Evolutionary conservation across 805 yeast species (phyloP), one percentile per base, ranked within the genome.

Genomic region (Lipomyces sp.): DNA sequence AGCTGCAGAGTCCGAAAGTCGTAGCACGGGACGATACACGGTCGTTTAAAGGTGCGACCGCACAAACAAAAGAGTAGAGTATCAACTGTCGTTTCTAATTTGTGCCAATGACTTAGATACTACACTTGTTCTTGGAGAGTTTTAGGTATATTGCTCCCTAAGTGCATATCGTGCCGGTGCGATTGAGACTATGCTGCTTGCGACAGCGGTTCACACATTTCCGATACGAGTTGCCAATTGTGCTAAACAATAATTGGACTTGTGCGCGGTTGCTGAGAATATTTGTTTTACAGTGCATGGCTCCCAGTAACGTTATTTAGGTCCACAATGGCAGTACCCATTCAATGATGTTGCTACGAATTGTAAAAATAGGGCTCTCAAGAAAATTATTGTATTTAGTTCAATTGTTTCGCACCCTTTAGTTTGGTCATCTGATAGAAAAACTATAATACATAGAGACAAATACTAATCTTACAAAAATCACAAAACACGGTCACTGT

Each of bases 11-110:
- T 55, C 60, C 5, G 74, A 72, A 13, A 61, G 56, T 10, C 59
- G 66, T 13, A 57, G 66, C 24, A 58, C 69, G 1, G 74, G 74
- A 8, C 64, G 75, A n/a, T 73, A 73, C 37, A 55, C 73, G 2
- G 75, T 73, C 34, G 73, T 72, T 4, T 70, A 58, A 62, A 8
- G 53, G 10, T 54, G 29, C 48, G 48, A 42, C 24, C n/a, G n/a
- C 6, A 42, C 48, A 42, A 15, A 42, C 24, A 24, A 42, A 15
- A 8, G 11, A 51, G 54, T 51, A 51, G 24, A 51, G 48, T 51
- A 51, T 51, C 54, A 51, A 32, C 34, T 24, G n/a, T 4, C 3
- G 15, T 51, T 51, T 29, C 8, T 29, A 15, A 15, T 37, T 24
- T 11, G n/a, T 24, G 13, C 53, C 13, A n/a, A 51, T 51, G 32